Conservation (phyloP, 2,329 filamentous ascomycete genomes). For the Aspergillus amoenus region DNA sequence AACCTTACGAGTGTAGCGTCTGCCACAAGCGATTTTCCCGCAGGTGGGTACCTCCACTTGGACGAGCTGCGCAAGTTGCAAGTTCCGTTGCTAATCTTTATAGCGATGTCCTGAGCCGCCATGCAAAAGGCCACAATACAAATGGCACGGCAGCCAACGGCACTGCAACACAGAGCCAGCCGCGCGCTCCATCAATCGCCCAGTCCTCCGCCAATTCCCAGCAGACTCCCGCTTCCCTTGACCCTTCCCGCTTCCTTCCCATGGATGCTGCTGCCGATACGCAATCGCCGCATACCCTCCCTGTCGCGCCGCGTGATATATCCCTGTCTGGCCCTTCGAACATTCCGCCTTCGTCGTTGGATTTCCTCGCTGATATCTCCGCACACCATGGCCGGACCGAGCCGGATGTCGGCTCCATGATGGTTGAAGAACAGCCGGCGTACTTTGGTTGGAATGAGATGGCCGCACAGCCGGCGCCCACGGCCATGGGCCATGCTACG, state of each 20-base stretch:
- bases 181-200: conserved; percentile 25
- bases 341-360: conserved; percentile 37
- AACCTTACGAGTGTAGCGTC: conserved; percentile 54
- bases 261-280: conserved; percentile 10
- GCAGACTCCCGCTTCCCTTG: conserved; percentile 20
- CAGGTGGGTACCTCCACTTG: conserved; percentile 40
- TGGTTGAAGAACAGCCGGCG: conserved; percentile 28
- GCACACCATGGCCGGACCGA: conserved; percentile 33
- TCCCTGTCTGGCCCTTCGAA: conserved; percentile 28
- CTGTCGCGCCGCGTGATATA: conserved; percentile 24
- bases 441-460: conserved; percentile 35
- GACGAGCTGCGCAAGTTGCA: not conserved
- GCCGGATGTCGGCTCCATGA: conserved; percentile 27
- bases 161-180: conserved; percentile 30
- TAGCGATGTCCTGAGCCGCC: conserved; percentile 52
- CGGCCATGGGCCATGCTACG: not conserved
- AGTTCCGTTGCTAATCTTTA: conserved; percentile 14
- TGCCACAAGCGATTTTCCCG: conserved; percentile 57
- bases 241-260: conserved; percentile 20
- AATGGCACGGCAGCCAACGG: conserved; percentile 15
- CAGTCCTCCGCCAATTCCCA: conserved; percentile 27
- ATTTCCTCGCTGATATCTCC: conserved; percentile 40
- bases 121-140: conserved; percentile 52
- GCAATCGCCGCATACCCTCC: conserved; percentile 16
- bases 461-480: conserved; percentile 9